These are phyloP conservation scores for Tulasnella sp. DNA, from an alignment of 768 basidiomycete species.

Conservation along the genomic window DNA sequence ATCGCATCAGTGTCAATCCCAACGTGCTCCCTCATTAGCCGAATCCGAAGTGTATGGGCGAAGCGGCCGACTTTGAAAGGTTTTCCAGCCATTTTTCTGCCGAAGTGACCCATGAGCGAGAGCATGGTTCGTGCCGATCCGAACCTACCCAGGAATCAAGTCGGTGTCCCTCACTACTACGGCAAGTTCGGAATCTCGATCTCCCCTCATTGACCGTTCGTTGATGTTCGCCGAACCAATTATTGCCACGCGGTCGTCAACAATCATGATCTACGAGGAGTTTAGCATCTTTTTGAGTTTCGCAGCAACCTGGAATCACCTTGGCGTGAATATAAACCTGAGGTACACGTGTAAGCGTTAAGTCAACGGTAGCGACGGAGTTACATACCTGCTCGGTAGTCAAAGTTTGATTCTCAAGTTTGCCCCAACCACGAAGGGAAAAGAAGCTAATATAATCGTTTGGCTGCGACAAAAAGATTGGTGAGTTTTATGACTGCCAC, in stretches of 20 bases:
- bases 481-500: conserved; percentile 5
- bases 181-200: conserved; percentile 94
- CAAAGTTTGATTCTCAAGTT: conserved; percentile 74
- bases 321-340: conserved; percentile 90
- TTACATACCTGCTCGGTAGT: conserved; percentile 76
- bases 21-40: conserved; percentile 96
- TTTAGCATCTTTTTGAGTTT: not conserved
- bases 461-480: conserved; percentile 53
- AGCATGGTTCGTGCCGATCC: not conserved
- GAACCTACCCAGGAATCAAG: conserved; percentile 80
- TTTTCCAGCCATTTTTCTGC: conserved; percentile 86
- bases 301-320: conserved; percentile 38
- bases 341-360: not conserved
- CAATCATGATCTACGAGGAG: conserved; percentile 53
- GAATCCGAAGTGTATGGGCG: conserved; percentile 87
- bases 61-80: conserved; percentile 96
- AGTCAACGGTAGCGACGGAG: not conserved
- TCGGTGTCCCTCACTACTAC: conserved; percentile 94
- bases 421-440: conserved; percentile 89
- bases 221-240: conserved; percentile 98
- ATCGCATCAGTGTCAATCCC: conserved; percentile 91
- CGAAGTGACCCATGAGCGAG: conserved; percentile 11
- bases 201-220: conserved; percentile 91
- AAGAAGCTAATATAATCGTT: conserved; percentile 90
- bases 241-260: conserved; percentile 90